Evolutionary conservation across 164 flowering plant species (phyloP).

Genomic region (Nymphaea colorata): DNA sequence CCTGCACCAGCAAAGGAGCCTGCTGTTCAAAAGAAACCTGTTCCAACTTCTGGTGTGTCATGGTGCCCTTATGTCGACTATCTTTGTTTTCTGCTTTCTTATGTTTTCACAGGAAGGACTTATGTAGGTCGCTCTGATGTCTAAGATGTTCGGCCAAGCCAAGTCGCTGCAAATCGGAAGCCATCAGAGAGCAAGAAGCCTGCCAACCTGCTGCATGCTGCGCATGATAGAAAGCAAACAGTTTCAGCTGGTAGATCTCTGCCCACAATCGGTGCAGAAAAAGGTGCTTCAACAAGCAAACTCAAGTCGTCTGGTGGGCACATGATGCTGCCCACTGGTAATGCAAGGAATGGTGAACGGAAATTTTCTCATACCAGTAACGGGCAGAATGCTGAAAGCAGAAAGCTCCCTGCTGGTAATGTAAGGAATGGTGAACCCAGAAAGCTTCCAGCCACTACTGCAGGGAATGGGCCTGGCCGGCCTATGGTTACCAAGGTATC

Average conservation of each 20-base stretch:
- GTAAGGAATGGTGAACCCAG: not conserved
- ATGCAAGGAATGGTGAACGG: constrained; percentile 21
- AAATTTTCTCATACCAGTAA: too few species aligned
- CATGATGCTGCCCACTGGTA: not conserved
- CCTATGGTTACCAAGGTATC: constrained; percentile 27
- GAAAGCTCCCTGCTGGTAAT: too few species aligned
- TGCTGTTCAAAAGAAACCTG: constrained; percentile 23
- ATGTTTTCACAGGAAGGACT: constrained; percentile 31
- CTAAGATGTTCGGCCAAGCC: constrained; percentile 58
- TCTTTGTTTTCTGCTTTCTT: not conserved
- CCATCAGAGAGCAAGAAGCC: constrained; percentile 16
- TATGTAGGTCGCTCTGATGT: constrained; percentile 57
- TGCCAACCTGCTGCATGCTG: not conserved
- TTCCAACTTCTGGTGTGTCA: constrained; percentile 47
- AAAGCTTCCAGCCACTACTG: not conserved
- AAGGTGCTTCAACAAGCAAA: not conserved
- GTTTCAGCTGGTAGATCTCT: not conserved
- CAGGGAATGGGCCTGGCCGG: constrained; percentile 55
- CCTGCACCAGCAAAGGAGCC: constrained; percentile 44
- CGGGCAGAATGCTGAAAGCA: too few species aligned
- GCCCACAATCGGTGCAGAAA: not conserved
- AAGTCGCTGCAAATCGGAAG: constrained; percentile 25
- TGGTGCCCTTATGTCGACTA: not conserved
- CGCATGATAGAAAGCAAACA: not conserved
- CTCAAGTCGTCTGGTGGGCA: not conserved